Conservation (phyloP, 257 asterid species). For the Forsythia viridissima region DNA sequence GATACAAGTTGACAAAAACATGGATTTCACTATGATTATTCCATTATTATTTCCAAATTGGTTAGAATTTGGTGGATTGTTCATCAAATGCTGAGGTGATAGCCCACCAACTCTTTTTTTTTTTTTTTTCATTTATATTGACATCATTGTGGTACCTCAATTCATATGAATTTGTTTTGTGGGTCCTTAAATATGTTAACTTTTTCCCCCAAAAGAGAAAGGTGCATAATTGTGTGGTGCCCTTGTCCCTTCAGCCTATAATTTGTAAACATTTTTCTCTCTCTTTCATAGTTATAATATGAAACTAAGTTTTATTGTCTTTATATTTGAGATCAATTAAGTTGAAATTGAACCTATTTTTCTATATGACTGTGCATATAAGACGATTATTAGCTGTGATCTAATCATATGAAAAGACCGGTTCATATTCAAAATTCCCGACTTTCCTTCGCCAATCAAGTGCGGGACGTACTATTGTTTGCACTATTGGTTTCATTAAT, state of each 20-base stretch:
- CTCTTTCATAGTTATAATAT: no score
- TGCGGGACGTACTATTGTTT: no score
- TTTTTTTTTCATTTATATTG: neutral
- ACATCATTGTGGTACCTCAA: neutral
- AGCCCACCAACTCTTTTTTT: conserved; percentile 23
- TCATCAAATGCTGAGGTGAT: conserved; percentile 22
- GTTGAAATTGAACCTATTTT: no score
- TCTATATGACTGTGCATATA: no score
- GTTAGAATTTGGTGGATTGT: conserved; percentile 21
- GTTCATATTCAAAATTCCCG: no score
- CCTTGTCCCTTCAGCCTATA: neutral
- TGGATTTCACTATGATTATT: neutral
- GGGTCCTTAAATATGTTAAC: conserved; percentile 10
- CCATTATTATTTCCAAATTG: neutral
- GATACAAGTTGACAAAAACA: neutral
- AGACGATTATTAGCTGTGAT: no score
- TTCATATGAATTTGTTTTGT: conserved; percentile 2
- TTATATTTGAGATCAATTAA: no score
- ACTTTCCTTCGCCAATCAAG: no score
- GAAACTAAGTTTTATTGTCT: no score
- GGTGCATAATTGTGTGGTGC: neutral
- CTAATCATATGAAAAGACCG: no score
- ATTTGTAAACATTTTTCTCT: neutral
- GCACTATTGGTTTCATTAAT: no score
- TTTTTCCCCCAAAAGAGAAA: neutral